Evolutionary conservation across 345 rosid genomes (phyloP), one percentile per base, ranked within the genome.

Genomic region (Citrus mangshanensis): DNA sequence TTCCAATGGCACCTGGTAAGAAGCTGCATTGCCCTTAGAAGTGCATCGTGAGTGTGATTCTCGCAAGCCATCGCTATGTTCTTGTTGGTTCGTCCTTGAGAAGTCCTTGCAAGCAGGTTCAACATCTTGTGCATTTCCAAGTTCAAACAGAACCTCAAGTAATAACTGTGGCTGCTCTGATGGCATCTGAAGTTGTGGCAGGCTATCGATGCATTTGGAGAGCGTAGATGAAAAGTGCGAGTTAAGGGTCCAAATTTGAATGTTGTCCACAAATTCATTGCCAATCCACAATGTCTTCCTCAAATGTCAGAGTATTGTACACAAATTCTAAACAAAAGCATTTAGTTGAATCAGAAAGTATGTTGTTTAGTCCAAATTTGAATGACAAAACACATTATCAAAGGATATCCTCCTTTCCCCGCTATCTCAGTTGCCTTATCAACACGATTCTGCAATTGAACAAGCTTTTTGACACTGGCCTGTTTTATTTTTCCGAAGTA

Each of bases 341-440:
- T 0, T 9, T 40, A 40, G 46, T 40, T 9, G 46, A 40, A 9
- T 0, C 46, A 40, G 3, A 40, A 40, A 30, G 10, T 59, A 49
- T 7, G 55, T 46, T 8, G 28, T 35, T 9, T 12, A 63, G 28
- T 22, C 73, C 34, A 16, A 58, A 18, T 61, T 18, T 54, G 22
- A 40, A 40, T 30, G 8, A 28, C 5, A 62, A 60, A 70, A 30
- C 49, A 72, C 56, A 66, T 58, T 32, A 34, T 40, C 24, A 76
- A 86, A 88, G 89, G 91, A 88, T 89, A 87, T 89, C 86, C 85
- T 83, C 79, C 77, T 76, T 87, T 86, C 83, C 87, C 92, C 83
- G 85, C 13, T 40, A 40, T 87, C 81, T 84, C 88, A 68, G 82
- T 85, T 61, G 88, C 87, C 16, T 69, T 84, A 63, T 83, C 80